Conservation (phyloP, 2,329 filamentous ascomycete species). For the Fusarium setosum region DNA sequence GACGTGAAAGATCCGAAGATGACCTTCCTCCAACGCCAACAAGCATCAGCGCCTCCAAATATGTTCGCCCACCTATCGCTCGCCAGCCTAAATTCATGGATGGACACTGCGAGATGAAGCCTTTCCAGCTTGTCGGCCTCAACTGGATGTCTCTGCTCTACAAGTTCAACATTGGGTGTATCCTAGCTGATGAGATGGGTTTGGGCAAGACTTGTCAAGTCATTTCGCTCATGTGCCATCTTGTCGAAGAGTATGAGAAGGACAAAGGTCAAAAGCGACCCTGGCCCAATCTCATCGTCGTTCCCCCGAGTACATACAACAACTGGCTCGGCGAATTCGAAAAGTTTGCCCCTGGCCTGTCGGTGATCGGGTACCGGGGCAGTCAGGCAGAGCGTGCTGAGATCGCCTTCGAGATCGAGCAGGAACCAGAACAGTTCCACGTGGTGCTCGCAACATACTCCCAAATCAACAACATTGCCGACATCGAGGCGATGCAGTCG, state of each 20-base stretch:
- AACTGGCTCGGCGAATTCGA: conserved; percentile 96
- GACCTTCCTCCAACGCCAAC: conserved; percentile 57
- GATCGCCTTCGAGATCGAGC: conserved; percentile 74
- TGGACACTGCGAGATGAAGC: conserved; percentile 81
- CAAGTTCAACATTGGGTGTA: conserved; percentile 82
- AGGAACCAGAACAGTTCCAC: conserved; percentile 73
- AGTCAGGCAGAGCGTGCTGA: conserved; percentile 73
- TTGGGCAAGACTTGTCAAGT: conserved; percentile 97
- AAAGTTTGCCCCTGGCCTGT: conserved; percentile 83
- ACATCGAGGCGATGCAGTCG: conserved; percentile 61
- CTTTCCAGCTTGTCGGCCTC: conserved; percentile 92
- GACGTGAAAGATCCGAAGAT: conserved; percentile 45
- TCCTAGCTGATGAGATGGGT: conserved; percentile 97
- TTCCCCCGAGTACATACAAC: conserved; percentile 92
- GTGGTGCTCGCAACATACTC: conserved; percentile 71
- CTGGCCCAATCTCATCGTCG: conserved; percentile 85
- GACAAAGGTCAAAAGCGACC: conserved; percentile 49
- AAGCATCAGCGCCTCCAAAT: conserved; percentile 49
- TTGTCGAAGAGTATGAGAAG: conserved; percentile 72
- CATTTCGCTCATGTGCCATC: conserved; percentile 88
- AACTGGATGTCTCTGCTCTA: conserved; percentile 95
- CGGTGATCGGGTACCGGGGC: conserved; percentile 78
- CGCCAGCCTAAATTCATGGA: conserved; percentile 83
- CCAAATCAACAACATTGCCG: conserved; percentile 65
- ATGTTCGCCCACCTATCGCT: conserved; percentile 57